Evolutionary conservation across 2,329 filamentous ascomycete genomes (phyloP), one percentile per base, ranked within the genome.

Genomic region (Trichophyton rubrum): DNA sequence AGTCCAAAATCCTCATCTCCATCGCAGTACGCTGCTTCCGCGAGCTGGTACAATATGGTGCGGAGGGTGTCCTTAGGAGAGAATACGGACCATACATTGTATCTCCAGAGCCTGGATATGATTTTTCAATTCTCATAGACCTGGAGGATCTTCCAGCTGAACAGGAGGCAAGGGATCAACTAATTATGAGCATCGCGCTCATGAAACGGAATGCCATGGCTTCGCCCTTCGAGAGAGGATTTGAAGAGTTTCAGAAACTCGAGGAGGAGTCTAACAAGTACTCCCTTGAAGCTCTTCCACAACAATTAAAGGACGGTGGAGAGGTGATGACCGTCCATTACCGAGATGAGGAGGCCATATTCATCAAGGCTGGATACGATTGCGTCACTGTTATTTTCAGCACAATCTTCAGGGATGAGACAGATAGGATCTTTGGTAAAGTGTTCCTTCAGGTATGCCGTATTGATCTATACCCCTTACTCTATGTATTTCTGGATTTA

Each of bases 181-280:
- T 99, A 64, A 85, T 96, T 67, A 85, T 84, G 74, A 87, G 91
- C 71, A 86, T 97, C 70, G 89, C 91, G 62, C 80, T 99, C 66
- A 77, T 99, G 69, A 99, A 97, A 81, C 90, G 95, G 70, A 97
- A 99, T 74, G 90, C 89, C 67, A 97, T 99, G 93, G 95, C 93
- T 64, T 92, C 93, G 57, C 93, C 95, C 0, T 99, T 99, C 74
- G 93, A 99, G 78, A 88, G 91, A 71, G 93, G 95, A 22, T 99
- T 97, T 73, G 84, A 95, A 69, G 90, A 96, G 74, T 89, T 96
- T 76, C 88, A 91, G 70, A 82, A 85, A 65, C 77, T 99, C 64
- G 85, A 87, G 67, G 90, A 95, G 70, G 89, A 92, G 69, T 91
- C 93, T 5, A 88, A 89, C 53, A 90, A 91, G 71, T 97, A 93